Evolutionary conservation across 2,329 filamentous ascomycete species (phyloP).

Genomic region (Aspergillus floridensis): DNA sequence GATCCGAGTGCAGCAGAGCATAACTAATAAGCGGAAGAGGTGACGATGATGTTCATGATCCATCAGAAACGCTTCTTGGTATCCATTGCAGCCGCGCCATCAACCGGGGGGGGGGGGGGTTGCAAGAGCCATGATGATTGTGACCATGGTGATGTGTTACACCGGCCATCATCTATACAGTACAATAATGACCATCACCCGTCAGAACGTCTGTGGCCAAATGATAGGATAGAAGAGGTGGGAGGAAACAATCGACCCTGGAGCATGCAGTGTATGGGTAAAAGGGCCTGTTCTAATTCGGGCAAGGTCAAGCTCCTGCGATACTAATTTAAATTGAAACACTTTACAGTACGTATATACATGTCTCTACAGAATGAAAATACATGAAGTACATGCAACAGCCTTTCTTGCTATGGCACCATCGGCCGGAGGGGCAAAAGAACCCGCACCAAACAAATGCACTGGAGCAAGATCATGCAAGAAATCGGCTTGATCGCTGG

Average conservation of each 20-base stretch:
- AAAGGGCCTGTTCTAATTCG: neutral
- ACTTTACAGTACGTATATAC: too few species aligned
- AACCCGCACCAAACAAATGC: too few species aligned
- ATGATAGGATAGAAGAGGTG: too few species aligned
- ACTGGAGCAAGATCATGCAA: neutral
- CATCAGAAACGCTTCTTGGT: neutral
- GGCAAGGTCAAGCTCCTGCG: neutral
- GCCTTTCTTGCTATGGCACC: too few species aligned
- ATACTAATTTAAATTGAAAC: too few species aligned
- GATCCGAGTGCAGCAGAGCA: neutral
- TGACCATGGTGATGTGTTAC: neutral
- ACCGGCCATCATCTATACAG: neutral
- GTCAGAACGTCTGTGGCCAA: neutral
- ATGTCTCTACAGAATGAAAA: too few species aligned
- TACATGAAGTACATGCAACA: too few species aligned
- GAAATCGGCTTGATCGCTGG: neutral
- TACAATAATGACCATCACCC: neutral
- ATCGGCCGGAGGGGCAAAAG: too few species aligned
- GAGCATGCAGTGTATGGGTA: too few species aligned
- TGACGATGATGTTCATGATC: neutral
- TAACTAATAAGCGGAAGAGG: slow-evolving; percentile 1
- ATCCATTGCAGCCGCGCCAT: neutral
- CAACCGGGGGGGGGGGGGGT: too few species aligned
- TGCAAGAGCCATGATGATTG: neutral
- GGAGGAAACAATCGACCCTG: too few species aligned